These are phyloP conservation scores for Juncus effusus DNA, from an alignment of 176 grass and related monocot genomes.

Conservation along the genomic window DNA sequence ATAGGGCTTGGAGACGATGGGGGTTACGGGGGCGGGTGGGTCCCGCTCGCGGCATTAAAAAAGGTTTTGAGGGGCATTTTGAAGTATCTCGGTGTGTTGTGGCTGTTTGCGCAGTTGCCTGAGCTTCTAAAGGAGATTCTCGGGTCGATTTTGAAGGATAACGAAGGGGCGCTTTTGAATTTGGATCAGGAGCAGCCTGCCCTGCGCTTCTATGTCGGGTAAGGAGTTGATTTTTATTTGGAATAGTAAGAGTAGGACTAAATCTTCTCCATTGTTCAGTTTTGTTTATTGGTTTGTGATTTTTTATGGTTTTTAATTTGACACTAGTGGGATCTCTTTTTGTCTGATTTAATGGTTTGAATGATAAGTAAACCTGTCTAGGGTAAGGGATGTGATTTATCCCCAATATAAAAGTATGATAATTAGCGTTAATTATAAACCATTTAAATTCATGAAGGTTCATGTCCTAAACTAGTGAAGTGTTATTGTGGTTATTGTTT, in stretches of 20 bases:
- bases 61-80: slow-evolving; percentile 96
- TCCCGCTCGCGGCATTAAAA: slow-evolving; percentile 93
- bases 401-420: background rate
- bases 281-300: background rate
- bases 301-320: too few species aligned
- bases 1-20: slow-evolving; percentile 99
- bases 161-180: slow-evolving; percentile 96
- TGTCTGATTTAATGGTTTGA: too few species aligned
- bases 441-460: too few species aligned
- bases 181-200: slow-evolving; percentile 99
- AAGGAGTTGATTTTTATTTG: slow-evolving; percentile 26
- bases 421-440: too few species aligned
- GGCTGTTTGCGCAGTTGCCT: slow-evolving; percentile 98
- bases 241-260: too few species aligned
- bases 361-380: too few species aligned
- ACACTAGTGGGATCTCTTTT: too few species aligned
- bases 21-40: slow-evolving; percentile 98
- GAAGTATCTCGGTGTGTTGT: slow-evolving; percentile 98
- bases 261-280: too few species aligned
- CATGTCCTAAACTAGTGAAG: too few species aligned
- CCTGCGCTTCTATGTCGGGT: slow-evolving; percentile 97
- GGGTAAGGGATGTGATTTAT: background rate
- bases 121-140: slow-evolving; percentile 97
- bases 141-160: slow-evolving; percentile 97
- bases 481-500: background rate